Evolutionary conservation across 2,329 filamentous ascomycete genomes (phyloP), one percentile per base, ranked within the genome.

Genomic region (Aspergillus fijiensis): DNA sequence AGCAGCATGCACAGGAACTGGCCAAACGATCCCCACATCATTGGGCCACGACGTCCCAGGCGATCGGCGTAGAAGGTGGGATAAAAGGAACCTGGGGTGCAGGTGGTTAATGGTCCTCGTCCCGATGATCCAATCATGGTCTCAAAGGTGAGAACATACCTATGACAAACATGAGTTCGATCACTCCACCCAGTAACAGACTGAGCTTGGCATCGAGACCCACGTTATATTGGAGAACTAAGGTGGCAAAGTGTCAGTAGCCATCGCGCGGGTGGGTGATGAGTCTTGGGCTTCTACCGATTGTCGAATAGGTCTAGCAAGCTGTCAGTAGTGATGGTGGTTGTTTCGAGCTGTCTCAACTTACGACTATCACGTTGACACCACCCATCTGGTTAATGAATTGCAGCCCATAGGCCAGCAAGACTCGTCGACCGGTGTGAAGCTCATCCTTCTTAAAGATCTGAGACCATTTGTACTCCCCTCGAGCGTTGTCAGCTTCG

Each of bases 321-420:
- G 27, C 10, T 25, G 21, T 60, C 39, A 57, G 52, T 49, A 42
- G 14, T 14, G 3, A 2, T 55, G 29, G 23, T 49, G 27, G 27
- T 51, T 19, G 10, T 6, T 11, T 25, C 16, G 23, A 51, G 39
- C 16, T 19, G 14, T 6, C 5, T 9, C 14, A 3, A 69, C 67
- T 63, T 77, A 81, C 14, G 35, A 82, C 79, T 4, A 82, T 77
- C 70, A 65, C 51, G 53, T 83, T 83, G 59, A 82, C 80, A 0
- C 81, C 80, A 4, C 76, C 74, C 52, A 80, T 73, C 60, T 84
- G 82, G 53, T 85, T 81, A 76, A 82, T 81, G 55, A 80, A 77
- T 56, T 81, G 78, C 55, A 79, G 76, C n/a, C 77, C 75, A 64
- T 75, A 82, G 0, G 80, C 81, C 4, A 84, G 72, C 2, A 82